Conservation (phyloP, 805 yeast species). For the Vanderwaltozyma polyspora region DNA sequence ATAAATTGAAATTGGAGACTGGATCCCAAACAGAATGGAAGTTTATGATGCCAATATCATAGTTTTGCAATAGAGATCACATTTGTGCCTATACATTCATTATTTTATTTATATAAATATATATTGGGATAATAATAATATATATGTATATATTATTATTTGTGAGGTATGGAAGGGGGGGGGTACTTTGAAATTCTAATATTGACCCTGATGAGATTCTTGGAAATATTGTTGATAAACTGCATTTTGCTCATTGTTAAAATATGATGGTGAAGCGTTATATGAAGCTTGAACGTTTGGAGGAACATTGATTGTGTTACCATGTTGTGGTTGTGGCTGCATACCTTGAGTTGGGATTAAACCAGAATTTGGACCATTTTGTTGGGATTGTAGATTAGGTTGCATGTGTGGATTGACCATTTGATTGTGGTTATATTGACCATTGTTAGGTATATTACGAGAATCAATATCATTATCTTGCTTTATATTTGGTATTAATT, state of each 20-base stretch:
- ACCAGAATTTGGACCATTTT: neutral
- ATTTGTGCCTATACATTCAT: too few relatives aligned
- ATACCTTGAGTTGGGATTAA: conserved; percentile 1
- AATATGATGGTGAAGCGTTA: conserved; percentile 22
- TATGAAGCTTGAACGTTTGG: conserved; percentile 28
- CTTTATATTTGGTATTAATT: neutral
- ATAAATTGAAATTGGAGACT: too few relatives aligned
- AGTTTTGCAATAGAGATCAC: too few relatives aligned
- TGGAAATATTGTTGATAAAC: conserved; percentile 57
- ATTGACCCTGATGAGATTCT: conserved; percentile 37
- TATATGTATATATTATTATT: too few relatives aligned
- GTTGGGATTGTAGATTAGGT: neutral
- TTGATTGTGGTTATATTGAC: neutral
- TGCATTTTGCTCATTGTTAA: conserved; percentile 41
- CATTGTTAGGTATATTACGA: neutral
- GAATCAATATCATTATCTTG: neutral
- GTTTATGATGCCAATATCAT: too few relatives aligned
- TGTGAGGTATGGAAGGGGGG: too few relatives aligned
- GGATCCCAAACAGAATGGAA: too few relatives aligned
- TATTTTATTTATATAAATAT: too few relatives aligned
- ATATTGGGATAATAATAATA: too few relatives aligned
- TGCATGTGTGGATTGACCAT: neutral
- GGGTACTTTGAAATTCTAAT: too few relatives aligned
- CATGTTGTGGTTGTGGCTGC: conserved; percentile 7
- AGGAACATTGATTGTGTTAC: conserved; percentile 7